Conservation (phyloP, 768 basidiomycete species). For the Royoungia palumana region DNA sequence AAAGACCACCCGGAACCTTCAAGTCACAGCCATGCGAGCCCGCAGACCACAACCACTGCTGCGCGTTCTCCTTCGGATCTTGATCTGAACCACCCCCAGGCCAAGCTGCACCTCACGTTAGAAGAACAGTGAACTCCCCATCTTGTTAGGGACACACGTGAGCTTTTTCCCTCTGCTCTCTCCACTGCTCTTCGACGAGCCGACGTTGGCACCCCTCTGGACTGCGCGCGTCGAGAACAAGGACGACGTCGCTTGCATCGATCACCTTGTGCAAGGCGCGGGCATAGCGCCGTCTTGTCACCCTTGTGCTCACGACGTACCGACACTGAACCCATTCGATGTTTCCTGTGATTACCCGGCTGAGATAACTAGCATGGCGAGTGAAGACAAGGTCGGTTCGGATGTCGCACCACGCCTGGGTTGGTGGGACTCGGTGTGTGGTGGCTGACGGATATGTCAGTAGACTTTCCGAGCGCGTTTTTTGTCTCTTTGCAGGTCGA, state of each 20-base stretch:
- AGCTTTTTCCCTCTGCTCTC: slow-evolving; percentile 89
- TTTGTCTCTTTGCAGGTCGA: slow-evolving; percentile 49
- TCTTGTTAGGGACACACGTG: slow-evolving; percentile 92
- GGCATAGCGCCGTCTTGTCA: slow-evolving; percentile 68
- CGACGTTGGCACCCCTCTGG: slow-evolving; percentile 91
- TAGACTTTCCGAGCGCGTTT: slow-evolving; percentile 39
- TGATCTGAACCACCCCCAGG: slow-evolving; percentile 55
- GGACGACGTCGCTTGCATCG: slow-evolving; percentile 87
- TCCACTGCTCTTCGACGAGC: slow-evolving; percentile 90
- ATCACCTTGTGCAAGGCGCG: slow-evolving; percentile 85
- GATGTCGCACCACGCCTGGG: slow-evolving; percentile 61
- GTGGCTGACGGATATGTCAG: slow-evolving; percentile 16
- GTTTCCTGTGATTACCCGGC: slow-evolving; percentile 5
- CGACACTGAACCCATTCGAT: slow-evolving; percentile 29
- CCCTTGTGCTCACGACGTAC: slow-evolving; percentile 33
- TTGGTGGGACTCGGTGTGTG: slow-evolving; percentile 41
- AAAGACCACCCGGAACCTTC: too few species aligned
- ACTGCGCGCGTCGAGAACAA: slow-evolving; percentile 91
- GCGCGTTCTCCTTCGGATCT: too few species aligned
- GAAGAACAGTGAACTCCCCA: slow-evolving; percentile 54
- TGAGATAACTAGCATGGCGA: slow-evolving; percentile 48
- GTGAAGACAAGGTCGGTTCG: slow-evolving; percentile 63
- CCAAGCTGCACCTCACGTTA: neutral
- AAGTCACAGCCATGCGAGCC: too few species aligned
- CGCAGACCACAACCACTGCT: slow-evolving; percentile 89